These are phyloP conservation scores for Talaromyces sp. DNA, from an alignment of 2,329 filamentous ascomycete genomes.

Conservation along the genomic window DNA sequence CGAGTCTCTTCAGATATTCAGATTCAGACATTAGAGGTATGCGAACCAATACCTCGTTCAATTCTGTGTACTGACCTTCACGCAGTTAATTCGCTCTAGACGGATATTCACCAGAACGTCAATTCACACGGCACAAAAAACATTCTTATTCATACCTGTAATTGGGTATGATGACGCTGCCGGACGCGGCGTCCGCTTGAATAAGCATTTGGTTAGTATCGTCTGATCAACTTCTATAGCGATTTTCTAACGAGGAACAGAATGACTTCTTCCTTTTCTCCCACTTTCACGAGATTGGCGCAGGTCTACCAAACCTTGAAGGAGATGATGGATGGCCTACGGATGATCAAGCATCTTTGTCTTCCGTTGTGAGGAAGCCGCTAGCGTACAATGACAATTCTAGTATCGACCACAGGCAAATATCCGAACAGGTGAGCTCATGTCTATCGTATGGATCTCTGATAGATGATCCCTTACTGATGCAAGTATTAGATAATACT, in stretches of 20 bases:
- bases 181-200: constrained; percentile 31
- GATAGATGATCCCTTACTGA: not conserved
- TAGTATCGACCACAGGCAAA: not conserved
- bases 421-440: constrained; percentile 7
- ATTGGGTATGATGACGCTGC: constrained; percentile 43
- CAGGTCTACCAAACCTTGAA: constrained; percentile 74
- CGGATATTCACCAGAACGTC: constrained; percentile 73
- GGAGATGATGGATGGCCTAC: constrained; percentile 48
- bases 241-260: constrained; percentile 25
- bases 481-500: constrained; percentile 45
- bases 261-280: constrained; percentile 87
- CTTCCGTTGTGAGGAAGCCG: constrained; percentile 36
- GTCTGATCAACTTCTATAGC: not conserved
- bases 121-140: constrained; percentile 69
- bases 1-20: constrained; percentile 71
- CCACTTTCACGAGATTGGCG: constrained; percentile 71
- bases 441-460: not conserved
- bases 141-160: constrained; percentile 78
- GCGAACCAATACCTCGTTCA: not conserved
- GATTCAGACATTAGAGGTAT: constrained; percentile 67
- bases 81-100: constrained; percentile 72
- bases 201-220: constrained; percentile 41
- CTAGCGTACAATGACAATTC: not conserved
- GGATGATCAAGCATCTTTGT: constrained; percentile 34
- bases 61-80: constrained; percentile 30